Percentiles rank a stretch among this genome's conserved stretches.
phyloP scores from a whole-genome alignment of 495 filamentous ascomycete genomes.

The Trichocladium uniseriatum region DNA sequence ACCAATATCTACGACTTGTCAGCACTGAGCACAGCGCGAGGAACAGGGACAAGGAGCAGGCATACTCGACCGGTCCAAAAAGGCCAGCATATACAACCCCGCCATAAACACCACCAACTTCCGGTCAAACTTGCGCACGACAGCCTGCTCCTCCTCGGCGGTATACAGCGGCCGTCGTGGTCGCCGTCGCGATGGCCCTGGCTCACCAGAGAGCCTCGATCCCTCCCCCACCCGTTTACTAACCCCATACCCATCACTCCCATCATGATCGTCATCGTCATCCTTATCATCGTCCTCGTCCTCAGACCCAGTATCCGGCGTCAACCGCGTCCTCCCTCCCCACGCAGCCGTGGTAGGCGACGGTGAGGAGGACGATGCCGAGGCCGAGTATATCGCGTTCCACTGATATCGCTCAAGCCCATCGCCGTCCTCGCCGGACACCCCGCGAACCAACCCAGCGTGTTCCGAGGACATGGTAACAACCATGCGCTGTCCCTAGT shows the following conservation, averaged over 20 bases:
- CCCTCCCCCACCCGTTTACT: background rate
- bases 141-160: slow-evolving; percentile 58
- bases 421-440: no score
- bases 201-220: background rate
- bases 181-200: background rate
- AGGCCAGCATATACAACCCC: slow-evolving; percentile 70
- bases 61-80: slow-evolving; percentile 70
- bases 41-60: slow-evolving; percentile 1
- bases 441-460: no score
- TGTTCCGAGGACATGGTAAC: no score
- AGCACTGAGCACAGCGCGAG: background rate
- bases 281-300: slow-evolving; percentile 7
- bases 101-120: slow-evolving; percentile 72
- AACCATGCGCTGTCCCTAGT: no score
- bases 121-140: slow-evolving; percentile 66
- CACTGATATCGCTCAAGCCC: no score
- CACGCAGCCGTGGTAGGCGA: background rate
- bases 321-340: slow-evolving; percentile 4
- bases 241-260: background rate
- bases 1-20: slow-evolving; percentile 52
- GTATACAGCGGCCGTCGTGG: slow-evolving; percentile 49
- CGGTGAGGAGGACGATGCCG: slow-evolving; percentile 11
- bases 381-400: background rate
- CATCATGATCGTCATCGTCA: slow-evolving; percentile 5
- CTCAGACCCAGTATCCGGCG: slow-evolving; percentile 18